Evolutionary conservation across 139 green algal species (phyloP), one percentile per base, ranked within the genome.

Genomic region (Eudorina sp.): DNA sequence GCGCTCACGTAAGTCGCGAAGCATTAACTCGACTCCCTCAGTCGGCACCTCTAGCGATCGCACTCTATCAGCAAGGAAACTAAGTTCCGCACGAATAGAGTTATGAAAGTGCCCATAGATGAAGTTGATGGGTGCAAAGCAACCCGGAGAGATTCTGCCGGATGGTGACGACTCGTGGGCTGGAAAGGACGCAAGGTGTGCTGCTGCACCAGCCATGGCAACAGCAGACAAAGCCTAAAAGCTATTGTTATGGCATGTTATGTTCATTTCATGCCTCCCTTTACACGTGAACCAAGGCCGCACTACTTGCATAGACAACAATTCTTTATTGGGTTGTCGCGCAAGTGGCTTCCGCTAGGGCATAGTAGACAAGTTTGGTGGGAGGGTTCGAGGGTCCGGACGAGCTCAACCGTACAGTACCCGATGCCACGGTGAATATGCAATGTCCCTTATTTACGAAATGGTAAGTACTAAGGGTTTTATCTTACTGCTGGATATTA

Each of bases 81-180:
- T 93, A 23, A 99, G 90, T 90, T 98, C 97, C 0, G 85, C 55
- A 0, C 96, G 92, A 29, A 99, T 98, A 16, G 89, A 84, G 58
- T 98, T 93, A 89, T 99, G 97, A 21, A 98, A 93, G 72, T 98
- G 95, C 1, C 70, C 84, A 83, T 99, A 99, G 29, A 98, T 92
- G 60, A 97, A 96, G 29, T 93, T 91, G 45, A 98, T 95, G 4
- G 96, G 96, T 19, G 91, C 88, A n/a, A 60, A 88, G 79, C 58
- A 41, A 25, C 8, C n/a, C 23, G 43, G 45, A 29, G 27, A 3
- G 9, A 8, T 14, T 1, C 27, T 45, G 6, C 6, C 23, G 43
- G 29, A 9, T 18, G 74, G 74, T 27, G 74, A 43, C 29, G 46
- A n/a, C 16, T 29, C 46, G 51, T 66, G 31, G 21, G 77, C 34